These are phyloP conservation scores for Aristolochia contorta DNA, from an alignment of 164 flowering plant species.

Conservation along the genomic window DNA sequence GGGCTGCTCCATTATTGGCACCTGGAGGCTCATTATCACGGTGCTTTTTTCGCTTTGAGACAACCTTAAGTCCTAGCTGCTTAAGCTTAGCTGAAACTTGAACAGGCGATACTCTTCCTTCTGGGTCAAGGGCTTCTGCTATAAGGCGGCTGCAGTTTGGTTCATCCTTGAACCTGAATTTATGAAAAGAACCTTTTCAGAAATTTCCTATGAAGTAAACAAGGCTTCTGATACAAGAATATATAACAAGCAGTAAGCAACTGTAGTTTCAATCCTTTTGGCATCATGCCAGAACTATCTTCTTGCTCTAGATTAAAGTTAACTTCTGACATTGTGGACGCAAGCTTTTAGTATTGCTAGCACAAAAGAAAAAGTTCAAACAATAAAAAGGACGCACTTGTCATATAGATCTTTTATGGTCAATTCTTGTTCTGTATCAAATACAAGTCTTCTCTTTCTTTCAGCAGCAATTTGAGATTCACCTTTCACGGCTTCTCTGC, in stretches of 20 bases:
- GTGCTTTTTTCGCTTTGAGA: conserved; percentile 27
- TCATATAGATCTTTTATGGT: conserved; percentile 56
- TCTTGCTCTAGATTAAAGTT: too few species aligned
- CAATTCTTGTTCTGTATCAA: conserved; percentile 39
- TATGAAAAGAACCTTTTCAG: neutral
- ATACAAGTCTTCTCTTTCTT: conserved; percentile 43
- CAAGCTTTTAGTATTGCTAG: neutral
- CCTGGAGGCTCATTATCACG: conserved; percentile 8
- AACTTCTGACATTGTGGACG: neutral
- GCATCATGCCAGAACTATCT: neutral
- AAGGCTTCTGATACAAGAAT: neutral
- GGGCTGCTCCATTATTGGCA: neutral
- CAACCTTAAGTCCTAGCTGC: conserved; percentile 42
- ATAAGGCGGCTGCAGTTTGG: conserved; percentile 44
- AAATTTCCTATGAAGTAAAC: neutral
- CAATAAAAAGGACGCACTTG: conserved; percentile 32
- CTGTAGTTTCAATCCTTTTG: too few species aligned
- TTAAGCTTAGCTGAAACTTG: conserved; percentile 62
- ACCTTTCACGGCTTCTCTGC: conserved; percentile 14
- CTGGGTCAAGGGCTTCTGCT: conserved; percentile 55
- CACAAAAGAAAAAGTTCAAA: neutral
- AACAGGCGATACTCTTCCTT: conserved; percentile 42
- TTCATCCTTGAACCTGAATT: conserved; percentile 50
- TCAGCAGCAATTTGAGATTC: conserved; percentile 20
- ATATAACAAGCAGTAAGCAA: neutral